Percentiles rank a stretch among this genome's conserved stretches.
phyloP scores from a whole-genome alignment of 2,329 filamentous ascomycete genomes.

The Aspergillus terreus region DNA sequence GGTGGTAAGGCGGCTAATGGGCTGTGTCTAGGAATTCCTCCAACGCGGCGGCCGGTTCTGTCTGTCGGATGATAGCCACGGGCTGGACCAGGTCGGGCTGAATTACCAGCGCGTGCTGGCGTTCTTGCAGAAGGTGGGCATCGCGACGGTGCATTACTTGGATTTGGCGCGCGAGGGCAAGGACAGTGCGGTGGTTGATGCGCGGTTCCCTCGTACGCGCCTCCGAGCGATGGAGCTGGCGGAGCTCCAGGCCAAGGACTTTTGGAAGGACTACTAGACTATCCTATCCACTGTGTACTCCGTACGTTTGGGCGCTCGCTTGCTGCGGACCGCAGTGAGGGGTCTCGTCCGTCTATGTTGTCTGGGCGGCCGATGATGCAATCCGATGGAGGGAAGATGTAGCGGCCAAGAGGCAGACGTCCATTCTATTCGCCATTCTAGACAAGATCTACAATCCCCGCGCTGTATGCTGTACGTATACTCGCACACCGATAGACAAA shows the following conservation, averaged over 20 bases:
- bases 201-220: slow-evolving; percentile 35
- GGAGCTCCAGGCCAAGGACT: slow-evolving; percentile 33
- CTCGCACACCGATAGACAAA: not conserved
- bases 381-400: not conserved
- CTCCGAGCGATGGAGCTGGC: slow-evolving; percentile 28
- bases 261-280: slow-evolving; percentile 21
- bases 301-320: not conserved
- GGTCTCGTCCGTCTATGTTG: too few species aligned
- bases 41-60: slow-evolving; percentile 75
- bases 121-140: slow-evolving; percentile 58
- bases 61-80: slow-evolving; percentile 93
- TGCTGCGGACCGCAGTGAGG: not conserved
- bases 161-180: slow-evolving; percentile 21
- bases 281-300: too few species aligned
- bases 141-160: slow-evolving; percentile 38
- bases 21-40: slow-evolving; percentile 65
- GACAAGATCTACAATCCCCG: not conserved
- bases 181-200: slow-evolving; percentile 23
- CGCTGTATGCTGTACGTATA: not conserved
- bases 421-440: not conserved
- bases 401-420: not conserved
- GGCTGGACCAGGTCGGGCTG: slow-evolving; percentile 78
- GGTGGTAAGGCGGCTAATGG: not conserved
- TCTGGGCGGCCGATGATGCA: not conserved
- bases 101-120: slow-evolving; percentile 71